These are phyloP conservation scores for Podosphaera aphanis DNA, from an alignment of 2,329 filamentous ascomycete species.

Conservation along the genomic window DNA sequence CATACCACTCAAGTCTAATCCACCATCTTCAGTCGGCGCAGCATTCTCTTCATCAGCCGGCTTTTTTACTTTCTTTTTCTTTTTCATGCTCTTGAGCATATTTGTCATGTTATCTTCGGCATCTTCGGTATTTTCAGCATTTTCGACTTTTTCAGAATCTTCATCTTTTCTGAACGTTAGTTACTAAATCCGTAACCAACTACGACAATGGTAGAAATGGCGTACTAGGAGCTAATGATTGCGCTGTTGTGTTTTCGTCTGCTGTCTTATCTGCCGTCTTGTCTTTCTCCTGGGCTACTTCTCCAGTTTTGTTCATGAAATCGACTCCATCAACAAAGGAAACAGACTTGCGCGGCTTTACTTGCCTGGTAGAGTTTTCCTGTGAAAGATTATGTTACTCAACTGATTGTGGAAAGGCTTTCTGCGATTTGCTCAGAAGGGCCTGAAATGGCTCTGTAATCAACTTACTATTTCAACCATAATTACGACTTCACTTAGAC, in stretches of 20 bases:
- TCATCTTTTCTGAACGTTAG: conserved; percentile 17
- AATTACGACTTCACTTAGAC: conserved; percentile 18
- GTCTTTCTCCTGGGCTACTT: conserved; percentile 53
- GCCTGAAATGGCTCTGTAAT: neutral
- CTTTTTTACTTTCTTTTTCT: conserved; percentile 92
- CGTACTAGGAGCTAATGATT: conserved; percentile 53
- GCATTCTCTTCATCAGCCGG: conserved; percentile 35
- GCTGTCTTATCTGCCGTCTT: too few species aligned
- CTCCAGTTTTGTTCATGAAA: conserved; percentile 74
- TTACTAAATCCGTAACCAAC: conserved; percentile 30
- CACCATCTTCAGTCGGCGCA: conserved; percentile 23
- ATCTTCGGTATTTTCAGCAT: conserved; percentile 14
- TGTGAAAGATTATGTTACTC: conserved; percentile 2
- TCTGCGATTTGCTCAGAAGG: neutral
- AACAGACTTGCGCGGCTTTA: conserved; percentile 76
- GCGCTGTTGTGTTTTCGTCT: conserved; percentile 42
- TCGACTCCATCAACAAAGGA: conserved; percentile 74
- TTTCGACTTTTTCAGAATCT: conserved; percentile 12
- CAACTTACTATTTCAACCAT: conserved; percentile 24
- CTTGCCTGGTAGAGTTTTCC: conserved; percentile 20
- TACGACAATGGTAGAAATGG: conserved; percentile 30
- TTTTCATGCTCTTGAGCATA: conserved; percentile 44
- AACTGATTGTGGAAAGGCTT: neutral
- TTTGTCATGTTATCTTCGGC: conserved; percentile 33
- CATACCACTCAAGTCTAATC: conserved; percentile 20